phyloP scores from a whole-genome alignment of 768 basidiomycete species.

The Serendipita sp. region DNA sequence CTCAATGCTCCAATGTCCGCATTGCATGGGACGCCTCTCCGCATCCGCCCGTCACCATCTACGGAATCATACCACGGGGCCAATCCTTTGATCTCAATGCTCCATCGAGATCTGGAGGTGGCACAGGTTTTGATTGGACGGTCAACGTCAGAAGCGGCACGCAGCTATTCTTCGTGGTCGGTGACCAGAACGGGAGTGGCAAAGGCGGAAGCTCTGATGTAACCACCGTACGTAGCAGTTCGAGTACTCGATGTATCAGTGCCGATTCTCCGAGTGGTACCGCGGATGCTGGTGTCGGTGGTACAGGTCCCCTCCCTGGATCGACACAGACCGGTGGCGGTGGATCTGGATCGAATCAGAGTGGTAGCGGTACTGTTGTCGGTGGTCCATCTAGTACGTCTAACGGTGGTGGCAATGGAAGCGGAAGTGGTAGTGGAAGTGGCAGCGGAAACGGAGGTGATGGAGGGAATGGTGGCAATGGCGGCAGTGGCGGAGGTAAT shows the following conservation, averaged over 20 bases:
- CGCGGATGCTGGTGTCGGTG: slow-evolving; percentile 4
- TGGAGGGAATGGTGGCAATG: neutral
- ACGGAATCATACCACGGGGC: slow-evolving; percentile 31
- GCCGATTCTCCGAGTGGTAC: slow-evolving; percentile 8
- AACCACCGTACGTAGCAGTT: slow-evolving; percentile 5
- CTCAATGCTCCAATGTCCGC: slow-evolving; percentile 12
- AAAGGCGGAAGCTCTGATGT: slow-evolving; percentile 36
- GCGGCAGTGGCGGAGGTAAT: neutral
- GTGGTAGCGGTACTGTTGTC: neutral
- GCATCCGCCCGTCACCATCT: slow-evolving; percentile 65
- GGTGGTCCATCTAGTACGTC: neutral
- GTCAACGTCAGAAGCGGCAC: slow-evolving; percentile 49
- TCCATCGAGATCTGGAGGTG: slow-evolving; percentile 32
- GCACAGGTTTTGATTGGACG: slow-evolving; percentile 39
- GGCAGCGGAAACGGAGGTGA: too few relatives aligned
- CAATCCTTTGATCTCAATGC: slow-evolving; percentile 27
- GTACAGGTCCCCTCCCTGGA: neutral
- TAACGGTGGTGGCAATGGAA: neutral
- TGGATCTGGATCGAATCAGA: neutral
- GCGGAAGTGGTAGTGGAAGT: neutral
- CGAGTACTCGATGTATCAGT: slow-evolving; percentile 2
- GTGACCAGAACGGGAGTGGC: slow-evolving; percentile 52
- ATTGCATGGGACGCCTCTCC: slow-evolving; percentile 37
- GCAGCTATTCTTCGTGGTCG: slow-evolving; percentile 47
- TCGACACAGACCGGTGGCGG: neutral